Percentiles rank a stretch among this genome's conserved stretches.
Conservation (phyloP, 495 filamentous ascomycete genomes). For the Amphirosellinia nigrospora region DNA sequence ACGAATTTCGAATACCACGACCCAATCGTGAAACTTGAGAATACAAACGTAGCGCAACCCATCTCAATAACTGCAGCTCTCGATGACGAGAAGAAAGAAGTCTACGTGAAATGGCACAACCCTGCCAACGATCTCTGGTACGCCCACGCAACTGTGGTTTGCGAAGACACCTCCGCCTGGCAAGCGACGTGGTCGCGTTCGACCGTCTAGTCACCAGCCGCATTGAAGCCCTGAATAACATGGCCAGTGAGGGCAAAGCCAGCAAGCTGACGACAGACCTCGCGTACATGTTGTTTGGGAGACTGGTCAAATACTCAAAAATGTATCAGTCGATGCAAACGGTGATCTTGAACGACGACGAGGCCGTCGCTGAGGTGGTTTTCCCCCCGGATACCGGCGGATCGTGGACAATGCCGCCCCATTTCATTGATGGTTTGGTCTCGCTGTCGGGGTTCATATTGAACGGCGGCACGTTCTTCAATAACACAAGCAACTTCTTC, state of each 20-base stretch:
- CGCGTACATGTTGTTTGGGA: background rate
- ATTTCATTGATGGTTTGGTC: background rate
- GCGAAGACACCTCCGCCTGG: background rate
- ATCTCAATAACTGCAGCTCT: too few relatives aligned
- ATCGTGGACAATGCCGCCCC: background rate
- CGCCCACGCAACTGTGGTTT: background rate
- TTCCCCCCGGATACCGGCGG: background rate
- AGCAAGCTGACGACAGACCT: background rate
- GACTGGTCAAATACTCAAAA: background rate
- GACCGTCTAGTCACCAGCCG: background rate
- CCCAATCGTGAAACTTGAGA: background rate
- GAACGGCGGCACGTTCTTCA: slow-evolving; percentile 63
- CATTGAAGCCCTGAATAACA: background rate
- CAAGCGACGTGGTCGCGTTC: background rate
- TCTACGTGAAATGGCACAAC: background rate
- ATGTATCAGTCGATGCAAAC: background rate
- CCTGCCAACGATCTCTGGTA: background rate
- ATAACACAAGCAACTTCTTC: slow-evolving; percentile 57
- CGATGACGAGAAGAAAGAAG: background rate
- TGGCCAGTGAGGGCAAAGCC: background rate
- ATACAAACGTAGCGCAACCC: too few relatives aligned
- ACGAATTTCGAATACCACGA: background rate
- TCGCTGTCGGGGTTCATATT: slow-evolving; percentile 66
- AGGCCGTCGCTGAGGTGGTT: background rate
- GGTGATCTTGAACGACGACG: background rate